These are phyloP conservation scores for Amaranthus hypochondriacus DNA, from an alignment of 148 eudicot species.

Conservation along the genomic window DNA sequence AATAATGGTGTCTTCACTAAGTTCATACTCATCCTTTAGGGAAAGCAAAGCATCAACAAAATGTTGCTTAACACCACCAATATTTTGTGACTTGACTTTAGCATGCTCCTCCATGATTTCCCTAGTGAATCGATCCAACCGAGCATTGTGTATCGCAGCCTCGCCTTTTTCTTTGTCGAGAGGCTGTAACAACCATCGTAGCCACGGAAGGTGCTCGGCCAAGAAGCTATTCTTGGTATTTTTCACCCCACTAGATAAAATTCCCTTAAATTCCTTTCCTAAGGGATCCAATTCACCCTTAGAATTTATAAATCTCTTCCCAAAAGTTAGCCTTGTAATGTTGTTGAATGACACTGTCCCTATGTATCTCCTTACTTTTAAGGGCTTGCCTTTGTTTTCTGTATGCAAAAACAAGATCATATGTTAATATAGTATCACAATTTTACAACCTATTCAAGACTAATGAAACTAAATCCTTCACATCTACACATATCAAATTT, in stretches of 20 bases:
- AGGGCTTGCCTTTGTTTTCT: slow-evolving; percentile 56
- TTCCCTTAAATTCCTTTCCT: slow-evolving; percentile 72
- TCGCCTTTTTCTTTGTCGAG: slow-evolving; percentile 61
- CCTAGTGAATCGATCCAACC: slow-evolving; percentile 49
- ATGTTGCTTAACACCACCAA: slow-evolving; percentile 55
- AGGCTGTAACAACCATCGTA: slow-evolving; percentile 54
- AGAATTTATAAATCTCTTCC: slow-evolving; percentile 67
- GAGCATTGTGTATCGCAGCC: slow-evolving; percentile 47
- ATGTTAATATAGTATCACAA: not conserved
- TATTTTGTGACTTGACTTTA: slow-evolving; percentile 32
- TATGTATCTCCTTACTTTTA: slow-evolving; percentile 51
- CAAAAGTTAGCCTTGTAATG: slow-evolving; percentile 77
- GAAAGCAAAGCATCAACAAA: slow-evolving; percentile 78
- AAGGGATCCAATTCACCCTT: slow-evolving; percentile 61
- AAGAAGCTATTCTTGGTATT: slow-evolving; percentile 47
- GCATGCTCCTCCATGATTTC: slow-evolving; percentile 77
- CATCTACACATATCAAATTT: too few species aligned
- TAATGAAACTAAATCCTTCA: too few species aligned
- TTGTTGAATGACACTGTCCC: slow-evolving; percentile 82
- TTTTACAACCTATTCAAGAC: not conserved
- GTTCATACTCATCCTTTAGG: slow-evolving; percentile 62
- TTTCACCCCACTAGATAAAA: slow-evolving; percentile 38
- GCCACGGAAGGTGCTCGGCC: slow-evolving; percentile 71
- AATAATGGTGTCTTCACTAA: slow-evolving; percentile 72
- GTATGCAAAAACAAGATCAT: not conserved